Conservation (phyloP, 2,329 filamentous ascomycete genomes). For the Penicillium sclerotigenum region DNA sequence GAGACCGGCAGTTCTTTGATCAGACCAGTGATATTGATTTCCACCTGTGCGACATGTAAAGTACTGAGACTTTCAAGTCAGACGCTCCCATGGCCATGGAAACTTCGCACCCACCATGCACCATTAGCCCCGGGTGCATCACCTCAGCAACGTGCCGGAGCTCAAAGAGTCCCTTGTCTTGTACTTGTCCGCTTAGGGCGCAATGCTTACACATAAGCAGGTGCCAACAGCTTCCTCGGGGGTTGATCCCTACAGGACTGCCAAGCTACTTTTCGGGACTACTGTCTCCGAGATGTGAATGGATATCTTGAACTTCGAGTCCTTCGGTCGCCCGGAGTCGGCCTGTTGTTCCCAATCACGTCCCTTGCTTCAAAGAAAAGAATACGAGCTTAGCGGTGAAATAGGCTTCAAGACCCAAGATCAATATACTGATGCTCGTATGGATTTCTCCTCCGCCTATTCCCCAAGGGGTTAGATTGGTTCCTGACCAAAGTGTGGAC, state of each 20-base stretch:
- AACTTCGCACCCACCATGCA: not conserved
- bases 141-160: slow-evolving; percentile 7
- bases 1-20: not conserved
- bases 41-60: slow-evolving; percentile 10
- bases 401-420: slow-evolving; percentile 8
- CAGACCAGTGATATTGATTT: slow-evolving; percentile 3
- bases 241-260: not conserved
- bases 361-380: not conserved
- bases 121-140: slow-evolving; percentile 7
- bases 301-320: not conserved
- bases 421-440: slow-evolving; percentile 5
- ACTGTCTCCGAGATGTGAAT: slow-evolving; percentile 12
- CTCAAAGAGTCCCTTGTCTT: not conserved
- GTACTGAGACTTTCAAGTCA: slow-evolving; percentile 9
- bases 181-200: not conserved
- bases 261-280: slow-evolving; percentile 6
- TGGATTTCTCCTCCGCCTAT: not conserved
- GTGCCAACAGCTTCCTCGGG: slow-evolving; percentile 3
- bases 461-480: not conserved
- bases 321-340: not conserved
- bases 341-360: not conserved
- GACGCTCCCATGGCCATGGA: slow-evolving; percentile 1
- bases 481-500: not conserved
- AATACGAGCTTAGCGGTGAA: not conserved
- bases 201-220: not conserved